Conservation (phyloP, 179 eudicot genomes). For the Silene coronaria region DNA sequence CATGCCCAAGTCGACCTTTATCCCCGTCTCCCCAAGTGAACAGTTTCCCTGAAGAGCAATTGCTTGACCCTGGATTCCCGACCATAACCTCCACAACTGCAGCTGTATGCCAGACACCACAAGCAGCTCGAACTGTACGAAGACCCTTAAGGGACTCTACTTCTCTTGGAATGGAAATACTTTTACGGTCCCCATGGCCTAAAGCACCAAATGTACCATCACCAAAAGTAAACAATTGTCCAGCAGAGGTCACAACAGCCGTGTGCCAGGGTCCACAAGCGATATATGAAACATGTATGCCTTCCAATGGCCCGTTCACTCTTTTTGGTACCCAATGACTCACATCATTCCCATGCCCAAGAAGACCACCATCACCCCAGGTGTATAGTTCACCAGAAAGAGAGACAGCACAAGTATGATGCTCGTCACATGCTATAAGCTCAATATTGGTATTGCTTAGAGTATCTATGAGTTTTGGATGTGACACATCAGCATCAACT, state of each 20-base stretch:
- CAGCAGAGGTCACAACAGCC: conserved; percentile 95
- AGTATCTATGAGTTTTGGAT: conserved; percentile 85
- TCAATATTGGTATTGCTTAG: conserved; percentile 82
- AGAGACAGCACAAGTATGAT: conserved; percentile 92
- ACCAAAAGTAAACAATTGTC: conserved; percentile 91
- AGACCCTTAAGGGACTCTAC: conserved; percentile 90
- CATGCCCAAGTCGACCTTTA: conserved; percentile 91
- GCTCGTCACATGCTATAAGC: conserved; percentile 92
- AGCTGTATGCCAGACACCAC: conserved; percentile 99
- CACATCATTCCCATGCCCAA: conserved; percentile 94
- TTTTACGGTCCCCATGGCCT: conserved; percentile 88
- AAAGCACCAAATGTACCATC: conserved; percentile 98
- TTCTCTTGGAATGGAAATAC: conserved; percentile 77
- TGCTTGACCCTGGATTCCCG: conserved; percentile 87
- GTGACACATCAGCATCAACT: conserved; percentile 82
- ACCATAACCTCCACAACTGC: conserved; percentile 99
- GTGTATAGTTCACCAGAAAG: conserved; percentile 94
- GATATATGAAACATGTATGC: conserved; percentile 88
- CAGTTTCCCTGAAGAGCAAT: conserved; percentile 89
- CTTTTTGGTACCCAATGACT: conserved; percentile 94
- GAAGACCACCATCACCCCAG: conserved; percentile 96
- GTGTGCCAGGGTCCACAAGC: conserved; percentile 99
- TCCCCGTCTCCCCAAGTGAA: conserved; percentile 99
- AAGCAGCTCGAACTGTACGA: conserved; percentile 84
- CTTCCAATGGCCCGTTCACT: conserved; percentile 91